phyloP scores from a whole-genome alignment of 2,329 filamentous ascomycete genomes.

The Fusarium concolor region DNA sequence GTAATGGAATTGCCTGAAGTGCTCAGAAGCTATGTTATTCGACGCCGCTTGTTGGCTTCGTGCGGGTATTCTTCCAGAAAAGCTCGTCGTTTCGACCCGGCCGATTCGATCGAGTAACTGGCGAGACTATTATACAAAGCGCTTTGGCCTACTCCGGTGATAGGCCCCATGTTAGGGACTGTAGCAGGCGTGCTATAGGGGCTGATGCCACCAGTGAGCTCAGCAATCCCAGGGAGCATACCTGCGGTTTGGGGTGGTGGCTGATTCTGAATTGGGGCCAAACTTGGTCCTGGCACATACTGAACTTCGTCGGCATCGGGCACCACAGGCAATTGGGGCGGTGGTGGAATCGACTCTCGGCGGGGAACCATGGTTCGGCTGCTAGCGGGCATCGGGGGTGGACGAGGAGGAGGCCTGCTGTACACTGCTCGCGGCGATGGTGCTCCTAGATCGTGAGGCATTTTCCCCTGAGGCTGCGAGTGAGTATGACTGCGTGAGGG shows the following conservation, averaged over 20 bases:
- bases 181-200: conserved; percentile 66
- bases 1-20: conserved; percentile 3
- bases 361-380: conserved; percentile 55
- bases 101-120: conserved; percentile 53
- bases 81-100: conserved; percentile 63
- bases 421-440: conserved; percentile 58
- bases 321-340: conserved; percentile 46
- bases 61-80: conserved; percentile 58
- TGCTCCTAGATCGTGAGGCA: conserved; percentile 57
- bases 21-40: conserved; percentile 46
- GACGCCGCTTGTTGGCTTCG: conserved; percentile 60
- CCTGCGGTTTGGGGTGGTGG: conserved; percentile 55
- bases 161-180: conserved; percentile 49
- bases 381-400: conserved; percentile 44
- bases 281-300: conserved; percentile 54
- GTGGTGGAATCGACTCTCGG: conserved; percentile 56
- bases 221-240: conserved; percentile 69
- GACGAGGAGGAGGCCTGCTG: conserved; percentile 49
- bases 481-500: conserved; percentile 56
- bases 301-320: conserved; percentile 49
- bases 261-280: conserved; percentile 65
- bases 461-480: conserved; percentile 60
- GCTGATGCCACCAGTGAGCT: conserved; percentile 72
- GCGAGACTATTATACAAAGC: conserved; percentile 51
- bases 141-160: conserved; percentile 53